Conservation (phyloP, 768 basidiomycete species). For the Rossbeevera mucosa region DNA sequence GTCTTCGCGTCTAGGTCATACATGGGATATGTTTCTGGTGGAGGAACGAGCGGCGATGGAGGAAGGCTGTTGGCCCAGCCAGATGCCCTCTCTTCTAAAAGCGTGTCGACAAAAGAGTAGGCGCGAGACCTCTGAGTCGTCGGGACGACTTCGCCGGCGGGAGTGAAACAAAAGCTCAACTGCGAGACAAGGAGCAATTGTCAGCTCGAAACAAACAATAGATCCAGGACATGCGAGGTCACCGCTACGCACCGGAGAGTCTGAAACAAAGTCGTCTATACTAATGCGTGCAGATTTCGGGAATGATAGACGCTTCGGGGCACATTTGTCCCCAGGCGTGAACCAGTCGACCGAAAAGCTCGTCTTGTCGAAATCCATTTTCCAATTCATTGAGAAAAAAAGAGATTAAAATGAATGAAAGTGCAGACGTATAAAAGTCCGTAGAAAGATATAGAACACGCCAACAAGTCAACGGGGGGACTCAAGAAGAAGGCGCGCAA, state of each 20-base stretch:
- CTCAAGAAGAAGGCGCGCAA: neutral
- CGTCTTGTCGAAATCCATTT: constrained; percentile 32
- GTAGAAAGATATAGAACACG: neutral
- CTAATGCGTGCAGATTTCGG: constrained; percentile 33
- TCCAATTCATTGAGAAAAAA: constrained; percentile 7
- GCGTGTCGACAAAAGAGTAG: constrained; percentile 13
- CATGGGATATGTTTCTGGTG: constrained; percentile 8
- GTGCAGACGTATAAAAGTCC: constrained; percentile 4
- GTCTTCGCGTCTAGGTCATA: constrained; percentile 3
- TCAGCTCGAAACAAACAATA: constrained; percentile 2
- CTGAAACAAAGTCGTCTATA: constrained; percentile 28
- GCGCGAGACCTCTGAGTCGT: constrained; percentile 5
- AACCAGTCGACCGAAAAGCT: constrained; percentile 31
- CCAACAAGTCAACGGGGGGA: neutral
- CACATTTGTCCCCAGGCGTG: constrained; percentile 25
- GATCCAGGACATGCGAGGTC: neutral
- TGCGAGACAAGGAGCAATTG: neutral
- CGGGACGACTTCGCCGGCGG: constrained; percentile 9
- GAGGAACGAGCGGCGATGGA: constrained; percentile 6
- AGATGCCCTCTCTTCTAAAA: constrained; percentile 15
- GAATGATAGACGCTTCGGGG: constrained; percentile 28
- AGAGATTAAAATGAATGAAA: constrained; percentile 5
- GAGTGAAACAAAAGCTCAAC: constrained; percentile 23
- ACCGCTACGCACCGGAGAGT: constrained; percentile 22
- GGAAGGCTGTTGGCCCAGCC: constrained; percentile 20